These are phyloP conservation scores for Pseudogymnoascus sp. DNA, from an alignment of 2,329 filamentous ascomycete genomes.

Conservation along the genomic window DNA sequence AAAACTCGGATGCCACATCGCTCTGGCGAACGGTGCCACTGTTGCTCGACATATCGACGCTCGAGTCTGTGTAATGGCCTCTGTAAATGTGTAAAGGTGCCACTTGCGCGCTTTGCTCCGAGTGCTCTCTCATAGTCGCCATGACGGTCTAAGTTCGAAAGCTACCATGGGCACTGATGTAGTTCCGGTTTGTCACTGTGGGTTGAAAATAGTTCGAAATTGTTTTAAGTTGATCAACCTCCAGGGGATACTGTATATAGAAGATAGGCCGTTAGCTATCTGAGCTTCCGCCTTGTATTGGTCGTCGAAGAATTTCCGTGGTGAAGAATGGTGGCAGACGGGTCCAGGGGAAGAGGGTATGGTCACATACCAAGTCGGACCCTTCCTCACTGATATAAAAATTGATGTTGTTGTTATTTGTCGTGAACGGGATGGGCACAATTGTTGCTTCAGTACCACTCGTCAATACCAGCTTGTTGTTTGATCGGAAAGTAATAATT, in stretches of 20 bases:
- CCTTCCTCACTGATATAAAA: constrained; percentile 3
- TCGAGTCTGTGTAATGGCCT: constrained; percentile 5
- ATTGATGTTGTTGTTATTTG: neutral
- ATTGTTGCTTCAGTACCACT: neutral
- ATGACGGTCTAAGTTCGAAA: constrained; percentile 4
- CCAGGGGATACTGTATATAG: constrained; percentile 1
- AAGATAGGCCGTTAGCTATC: neutral
- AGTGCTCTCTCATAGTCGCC: constrained; percentile 9
- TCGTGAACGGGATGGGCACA: neutral
- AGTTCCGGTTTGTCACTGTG: neutral
- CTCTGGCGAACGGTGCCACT: neutral
- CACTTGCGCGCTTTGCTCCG: neutral
- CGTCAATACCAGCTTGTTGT: constrained; percentile 6
- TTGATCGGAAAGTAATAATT: constrained; percentile 1
- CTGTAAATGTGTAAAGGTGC: constrained; percentile 8
- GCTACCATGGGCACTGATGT: neutral
- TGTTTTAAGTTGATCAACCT: neutral
- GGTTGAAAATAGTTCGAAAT: neutral
- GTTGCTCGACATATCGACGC: neutral
- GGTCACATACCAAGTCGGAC: constrained; percentile 8
- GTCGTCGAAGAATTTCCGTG: neutral
- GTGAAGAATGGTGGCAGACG: neutral
- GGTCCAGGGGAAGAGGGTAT: neutral
- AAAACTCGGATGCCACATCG: constrained; percentile 9
- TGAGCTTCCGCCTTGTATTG: neutral